Conservation (phyloP, 2,329 filamentous ascomycete species). For the Venturia effusa region DNA sequence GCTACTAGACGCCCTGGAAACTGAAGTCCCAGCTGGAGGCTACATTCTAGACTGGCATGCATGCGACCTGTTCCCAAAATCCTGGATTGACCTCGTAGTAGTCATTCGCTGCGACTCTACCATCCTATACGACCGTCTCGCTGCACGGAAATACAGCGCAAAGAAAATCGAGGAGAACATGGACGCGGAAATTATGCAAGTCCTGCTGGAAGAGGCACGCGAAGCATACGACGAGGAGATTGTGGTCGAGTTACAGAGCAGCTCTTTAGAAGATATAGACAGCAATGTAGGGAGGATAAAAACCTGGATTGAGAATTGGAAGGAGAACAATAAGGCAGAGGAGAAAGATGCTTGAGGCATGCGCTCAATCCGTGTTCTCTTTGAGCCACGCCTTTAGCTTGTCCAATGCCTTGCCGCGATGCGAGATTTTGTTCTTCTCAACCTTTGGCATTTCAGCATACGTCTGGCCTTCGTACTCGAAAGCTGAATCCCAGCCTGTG, state of each 20-base stretch:
- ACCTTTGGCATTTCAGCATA: constrained; percentile 89
- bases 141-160: constrained; percentile 67
- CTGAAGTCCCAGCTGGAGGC: constrained; percentile 59
- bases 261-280: constrained; percentile 75
- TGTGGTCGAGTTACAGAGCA: constrained; percentile 79
- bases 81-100: constrained; percentile 91
- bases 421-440: constrained; percentile 86
- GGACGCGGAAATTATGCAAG: constrained; percentile 95
- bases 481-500: constrained; percentile 88
- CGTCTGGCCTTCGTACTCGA: constrained; percentile 87
- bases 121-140: constrained; percentile 74
- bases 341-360: constrained; percentile 16
- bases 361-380: constrained; percentile 20
- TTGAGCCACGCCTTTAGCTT: constrained; percentile 78
- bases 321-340: constrained; percentile 45
- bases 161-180: constrained; percentile 91
- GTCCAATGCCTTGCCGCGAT: constrained; percentile 74
- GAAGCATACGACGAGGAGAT: constrained; percentile 81
- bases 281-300: constrained; percentile 76
- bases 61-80: constrained; percentile 85
- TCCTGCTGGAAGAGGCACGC: constrained; percentile 78
- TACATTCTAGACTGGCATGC: constrained; percentile 97
- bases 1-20: constrained; percentile 82
- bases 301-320: constrained; percentile 76
- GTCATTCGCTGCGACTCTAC: constrained; percentile 75